Base-by-base conservation (phyloP, 108 stramenopile genomes). In the Conticribra weissflogii region DNA sequence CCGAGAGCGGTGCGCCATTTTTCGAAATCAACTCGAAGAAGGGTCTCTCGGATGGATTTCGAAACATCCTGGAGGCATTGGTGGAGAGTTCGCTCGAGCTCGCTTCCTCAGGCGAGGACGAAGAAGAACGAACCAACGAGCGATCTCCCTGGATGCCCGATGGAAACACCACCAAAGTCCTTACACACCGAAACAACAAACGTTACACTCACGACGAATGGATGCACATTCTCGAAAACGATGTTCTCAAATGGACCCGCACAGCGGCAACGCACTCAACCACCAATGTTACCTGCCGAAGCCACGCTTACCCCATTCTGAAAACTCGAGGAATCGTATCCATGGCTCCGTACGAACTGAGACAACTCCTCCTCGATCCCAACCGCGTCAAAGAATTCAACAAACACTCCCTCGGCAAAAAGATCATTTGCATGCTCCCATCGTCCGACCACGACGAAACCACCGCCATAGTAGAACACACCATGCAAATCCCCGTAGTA, bases 191-290 rank as follows among this genome's bases (percentile, higher is more conserved):
- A 15, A 51, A 54, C 36, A 48, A 56, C 3, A 12, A 24, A 3
- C 4, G 18, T 0, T 23, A 50, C 44, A 19, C 28, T 5, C n/a
- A 44, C 21, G 18, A 34, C 31, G 4, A 30, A 24, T 56, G 57
- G 50, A 48, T 33, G 46, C 68, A 59, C 19, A 25, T 56, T 12
- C 63, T 77, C 16, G 56, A 63, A 31, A 64, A 44, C 3, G 36
- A 63, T 19, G 76, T 70, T 29, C 68, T 77, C 30, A 64, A 70
- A 58, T 77, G 76, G 76, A 77, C 76, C 28, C 45, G 63, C 5
- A 25, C 52, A 45, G 34, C 52, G 14, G 53, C 50, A 24, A 28
- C 47, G 2, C 27, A 46, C 2, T 67, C 66, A 22, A 59, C 68
- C n/a, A n/a, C n/a, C n/a, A n/a, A n/a, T n/a, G n/a, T n/a, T n/a